Percentiles rank a stretch among this genome's conserved stretches.
Conservation (phyloP, 176 grass and related monocot genomes). For the Cenchrus purpureus region DNA sequence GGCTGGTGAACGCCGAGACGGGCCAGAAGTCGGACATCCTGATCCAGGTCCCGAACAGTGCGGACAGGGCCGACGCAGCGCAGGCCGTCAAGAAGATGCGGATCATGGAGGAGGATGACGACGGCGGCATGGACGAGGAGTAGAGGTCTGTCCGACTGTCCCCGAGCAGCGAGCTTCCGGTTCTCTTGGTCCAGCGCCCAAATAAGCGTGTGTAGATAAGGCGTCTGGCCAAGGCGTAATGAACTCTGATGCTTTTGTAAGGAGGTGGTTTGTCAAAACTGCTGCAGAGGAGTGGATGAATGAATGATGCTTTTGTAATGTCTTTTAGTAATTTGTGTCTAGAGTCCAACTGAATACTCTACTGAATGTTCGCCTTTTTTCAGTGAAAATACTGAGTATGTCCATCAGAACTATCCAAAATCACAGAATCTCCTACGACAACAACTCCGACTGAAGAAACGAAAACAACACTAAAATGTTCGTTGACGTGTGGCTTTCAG, state of each 20-base stretch:
- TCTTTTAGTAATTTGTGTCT: not conserved
- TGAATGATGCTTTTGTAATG: not conserved
- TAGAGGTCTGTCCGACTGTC: not conserved
- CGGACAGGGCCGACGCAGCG: constrained; percentile 35
- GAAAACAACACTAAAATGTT: too few species aligned
- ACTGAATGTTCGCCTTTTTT: too few species aligned
- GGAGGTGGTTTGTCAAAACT: not conserved
- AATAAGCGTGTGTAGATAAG: not conserved
- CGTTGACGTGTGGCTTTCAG: too few species aligned
- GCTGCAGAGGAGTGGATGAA: not conserved
- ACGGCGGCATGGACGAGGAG: constrained; percentile 61
- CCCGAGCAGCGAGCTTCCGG: not conserved
- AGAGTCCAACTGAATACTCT: not conserved
- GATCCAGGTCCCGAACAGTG: constrained; percentile 57
- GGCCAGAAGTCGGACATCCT: constrained; percentile 69
- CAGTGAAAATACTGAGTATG: too few species aligned
- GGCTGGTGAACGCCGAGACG: constrained; percentile 65
- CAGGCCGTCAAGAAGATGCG: constrained; percentile 72
- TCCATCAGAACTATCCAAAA: too few species aligned
- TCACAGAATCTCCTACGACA: too few species aligned
- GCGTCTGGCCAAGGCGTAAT: not conserved
- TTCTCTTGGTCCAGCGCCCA: not conserved
- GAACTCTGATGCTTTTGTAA: not conserved
- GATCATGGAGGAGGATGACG: constrained; percentile 48
- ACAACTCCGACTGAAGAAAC: too few species aligned